Percentiles rank a stretch among this genome's conserved stretches.
These are phyloP conservation scores for Candida koratica DNA, from an alignment of 805 yeast genomes.

Conservation along the genomic window DNA sequence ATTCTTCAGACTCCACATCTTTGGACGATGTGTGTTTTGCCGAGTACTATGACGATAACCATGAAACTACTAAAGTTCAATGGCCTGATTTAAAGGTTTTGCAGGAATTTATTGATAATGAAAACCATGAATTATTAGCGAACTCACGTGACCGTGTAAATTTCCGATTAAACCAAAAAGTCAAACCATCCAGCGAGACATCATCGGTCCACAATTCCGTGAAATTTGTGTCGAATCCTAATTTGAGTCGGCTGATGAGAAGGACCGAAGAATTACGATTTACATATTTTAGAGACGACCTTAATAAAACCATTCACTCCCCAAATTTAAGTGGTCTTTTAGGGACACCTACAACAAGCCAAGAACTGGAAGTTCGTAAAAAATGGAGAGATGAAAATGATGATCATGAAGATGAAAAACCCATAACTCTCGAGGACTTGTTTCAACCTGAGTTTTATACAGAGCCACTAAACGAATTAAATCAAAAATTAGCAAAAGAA, in stretches of 20 bases:
- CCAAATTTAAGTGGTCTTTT: constrained; percentile 81
- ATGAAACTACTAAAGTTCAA: constrained; percentile 20
- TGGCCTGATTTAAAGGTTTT: constrained; percentile 87
- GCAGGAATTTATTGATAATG: constrained; percentile 74
- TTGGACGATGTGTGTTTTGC: constrained; percentile 93
- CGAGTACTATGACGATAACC: constrained; percentile 47
- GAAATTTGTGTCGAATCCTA: constrained; percentile 57
- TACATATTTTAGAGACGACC: constrained; percentile 87
- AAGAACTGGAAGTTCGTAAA: constrained; percentile 13
- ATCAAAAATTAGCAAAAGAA: background rate
- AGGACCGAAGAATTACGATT: constrained; percentile 51
- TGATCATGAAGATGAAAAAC: constrained; percentile 5
- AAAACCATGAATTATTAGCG: too few species aligned
- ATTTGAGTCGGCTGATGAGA: constrained; percentile 18
- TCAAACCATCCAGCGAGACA: background rate
- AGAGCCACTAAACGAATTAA: background rate
- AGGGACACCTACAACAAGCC: constrained; percentile 7
- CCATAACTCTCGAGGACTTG: constrained; percentile 18
- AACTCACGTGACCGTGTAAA: constrained; percentile 15
- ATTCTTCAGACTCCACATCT: constrained; percentile 65
- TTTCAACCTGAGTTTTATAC: constrained; percentile 24
- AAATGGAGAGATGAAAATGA: constrained; percentile 16
- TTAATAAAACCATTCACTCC: constrained; percentile 85
- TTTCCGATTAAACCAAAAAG: constrained; percentile 21
- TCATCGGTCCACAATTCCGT: constrained; percentile 12